Base-by-base conservation (phyloP, 805 yeast species). In the Nakazawaea pomicola region DNA sequence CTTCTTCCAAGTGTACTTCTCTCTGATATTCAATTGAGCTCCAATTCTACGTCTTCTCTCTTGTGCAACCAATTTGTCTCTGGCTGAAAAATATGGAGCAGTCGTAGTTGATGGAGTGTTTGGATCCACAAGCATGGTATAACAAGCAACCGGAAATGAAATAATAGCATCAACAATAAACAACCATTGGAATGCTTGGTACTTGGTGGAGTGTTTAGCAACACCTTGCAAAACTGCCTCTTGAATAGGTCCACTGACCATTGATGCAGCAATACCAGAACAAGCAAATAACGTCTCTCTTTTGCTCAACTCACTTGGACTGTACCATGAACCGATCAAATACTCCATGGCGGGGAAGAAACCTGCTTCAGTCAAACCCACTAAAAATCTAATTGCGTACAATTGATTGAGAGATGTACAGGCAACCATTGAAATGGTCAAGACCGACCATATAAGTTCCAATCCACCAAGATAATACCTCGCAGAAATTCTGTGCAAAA, bases 311-410 rank as follows among this genome's bases (percentile, higher is more conserved):
- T 66, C 70, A 6, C 47, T 41, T 23, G 58, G 53, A 12, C 58
- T 50, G 42, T 61, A 64, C 60, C 65, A 63, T 1, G 61, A 55
- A 1, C 68, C 68, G 50, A 58, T 59, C 24, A 68, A 52, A 43
- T 68, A 70, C 44, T 70, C 72, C 45, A 72, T 49, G 24, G 75
- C 75, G 2, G 76, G 75, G 51, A 71, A 72, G 48, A 64, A 70
- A 0, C 76, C 77, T 7, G 72, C 60, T 43, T 72, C 78, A 7
- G 61, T 49, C 20, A 73, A 53, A 1, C 77, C 79, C 18, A 69
- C 43, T 6, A 69, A 46, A 33, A 70, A 62, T 39, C 65, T 49
- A 27, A 63, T 39, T 2, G 53, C 62, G 18, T 65, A 53, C 4
- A 32, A 3, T 6, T 12, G 24, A 8, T 20, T 4, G 8, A 66